Evolutionary conservation across 805 yeast species (phyloP).

Genomic region (Candida palmyrensis): DNA sequence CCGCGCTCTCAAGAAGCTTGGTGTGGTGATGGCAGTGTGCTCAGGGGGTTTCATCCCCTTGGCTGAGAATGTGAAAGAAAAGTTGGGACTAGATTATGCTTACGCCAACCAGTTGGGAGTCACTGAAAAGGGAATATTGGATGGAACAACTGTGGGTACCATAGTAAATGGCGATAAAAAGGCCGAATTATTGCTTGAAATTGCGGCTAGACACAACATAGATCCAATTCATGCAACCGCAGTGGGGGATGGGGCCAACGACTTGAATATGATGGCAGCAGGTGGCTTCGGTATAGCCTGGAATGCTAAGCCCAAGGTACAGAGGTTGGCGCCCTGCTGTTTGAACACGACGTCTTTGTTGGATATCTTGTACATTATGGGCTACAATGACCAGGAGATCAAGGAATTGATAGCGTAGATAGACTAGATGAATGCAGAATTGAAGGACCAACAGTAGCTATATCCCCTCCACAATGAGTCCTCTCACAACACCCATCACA

Average conservation of each 20-base stretch:
- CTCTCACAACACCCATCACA: slow-evolving; percentile 72
- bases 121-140: slow-evolving; percentile 46
- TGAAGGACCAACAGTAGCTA: neutral
- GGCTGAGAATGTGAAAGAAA: slow-evolving; percentile 67
- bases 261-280: slow-evolving; percentile 81
- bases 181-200: slow-evolving; percentile 62
- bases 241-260: slow-evolving; percentile 97
- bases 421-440: neutral
- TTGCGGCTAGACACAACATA: slow-evolving; percentile 52
- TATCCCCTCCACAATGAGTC: slow-evolving; percentile 31
- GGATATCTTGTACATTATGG: slow-evolving; percentile 79
- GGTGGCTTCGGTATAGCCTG: slow-evolving; percentile 97
- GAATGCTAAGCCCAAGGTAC: slow-evolving; percentile 96
- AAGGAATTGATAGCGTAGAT: slow-evolving; percentile 14
- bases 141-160: slow-evolving; percentile 75
- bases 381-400: slow-evolving; percentile 59
- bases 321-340: slow-evolving; percentile 72
- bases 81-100: slow-evolving; percentile 77
- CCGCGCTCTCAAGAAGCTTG: slow-evolving; percentile 52
- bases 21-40: slow-evolving; percentile 75
- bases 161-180: slow-evolving; percentile 84
- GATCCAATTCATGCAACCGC: slow-evolving; percentile 60
- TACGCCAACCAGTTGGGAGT: slow-evolving; percentile 67
- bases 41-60: slow-evolving; percentile 94
- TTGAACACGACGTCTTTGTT: slow-evolving; percentile 68